phyloP scores from a whole-genome alignment of 495 filamentous ascomycete genomes.

The Hyaloscypha hepaticicola region DNA sequence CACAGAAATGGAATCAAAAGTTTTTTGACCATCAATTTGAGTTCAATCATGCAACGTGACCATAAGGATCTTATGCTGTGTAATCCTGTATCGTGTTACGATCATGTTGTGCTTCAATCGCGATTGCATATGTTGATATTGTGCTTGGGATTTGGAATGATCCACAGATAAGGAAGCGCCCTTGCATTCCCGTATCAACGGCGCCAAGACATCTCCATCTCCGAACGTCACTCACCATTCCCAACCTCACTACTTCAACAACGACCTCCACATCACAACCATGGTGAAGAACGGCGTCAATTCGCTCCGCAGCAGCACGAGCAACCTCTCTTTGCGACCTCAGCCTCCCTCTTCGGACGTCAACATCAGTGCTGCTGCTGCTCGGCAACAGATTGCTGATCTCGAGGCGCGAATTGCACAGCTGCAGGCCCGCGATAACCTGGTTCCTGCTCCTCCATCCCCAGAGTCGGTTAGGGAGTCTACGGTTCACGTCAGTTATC shows the following conservation, averaged over 20 bases:
- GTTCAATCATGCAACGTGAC: not conserved
- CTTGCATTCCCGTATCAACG: not conserved
- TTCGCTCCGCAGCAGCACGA: conserved; percentile 18
- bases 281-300: conserved; percentile 27
- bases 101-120: not conserved
- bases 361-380: not conserved
- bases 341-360: not conserved
- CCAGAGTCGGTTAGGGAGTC: not conserved
- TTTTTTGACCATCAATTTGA: conserved; percentile 1
- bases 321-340: conserved; percentile 19
- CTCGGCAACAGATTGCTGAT: conserved; percentile 6
- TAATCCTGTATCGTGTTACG: not conserved
- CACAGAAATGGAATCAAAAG: conserved; percentile 8
- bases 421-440: not conserved
- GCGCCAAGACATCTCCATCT: not conserved
- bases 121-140: not conserved
- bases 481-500: too few species aligned
- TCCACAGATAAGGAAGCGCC: not conserved
- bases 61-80: not conserved
- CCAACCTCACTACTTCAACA: not conserved
- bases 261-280: not conserved
- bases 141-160: too few species aligned
- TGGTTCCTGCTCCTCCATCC: not conserved
- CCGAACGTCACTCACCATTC: not conserved
- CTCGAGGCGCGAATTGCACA: conserved; percentile 7